Evolutionary conservation across 139 green algal species (phyloP), one percentile per base, ranked within the genome.

Genomic region (Chlamydomonas sp.): DNA sequence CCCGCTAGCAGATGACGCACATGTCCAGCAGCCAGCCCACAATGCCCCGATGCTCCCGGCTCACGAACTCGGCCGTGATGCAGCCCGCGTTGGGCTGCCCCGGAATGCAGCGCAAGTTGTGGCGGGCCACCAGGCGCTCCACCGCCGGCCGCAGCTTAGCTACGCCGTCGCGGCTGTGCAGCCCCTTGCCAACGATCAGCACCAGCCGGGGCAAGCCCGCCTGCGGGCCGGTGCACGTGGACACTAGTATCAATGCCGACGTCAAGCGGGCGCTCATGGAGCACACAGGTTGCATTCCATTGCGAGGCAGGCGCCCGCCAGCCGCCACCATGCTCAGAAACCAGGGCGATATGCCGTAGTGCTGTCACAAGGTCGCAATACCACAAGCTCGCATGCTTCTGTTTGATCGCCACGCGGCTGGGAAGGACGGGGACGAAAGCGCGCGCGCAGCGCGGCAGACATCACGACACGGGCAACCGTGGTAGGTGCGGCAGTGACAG

Each of bases 71-170:
- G 49, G 86, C 78, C 57, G 63, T 78, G 49, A 90, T 59, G 71
- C 86, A 86, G 1, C 86, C 86, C 69, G 57, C 69, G 86, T 90
- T 90, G 69, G 78, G 86, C 16, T 63, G 66, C 4, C 78, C 86
- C 31, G 80, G 60, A 8, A 71, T 86, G 14, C 63, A 62, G 2
- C 73, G 83, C 71, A 87, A 0, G 71, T 71, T 64, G n/a, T 74
- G 61, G 31, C 63, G 72, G 31, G 63, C 62, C 73, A 87, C 62
- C 31, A 87, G 63, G 4, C 67, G 7, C 73, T 87, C 73, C 0
- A 87, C 66, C 0, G 83, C 83, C 10, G 71, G 71, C 2, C 73
- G 73, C 62, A 87, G 73, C 71, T 59, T 64, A 2, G 83, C 2
- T 7, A 75, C 12, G 3, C 82, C 82, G 72, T 66, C 82, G 16